Conservation (phyloP, 768 basidiomycete species). For the Hypholoma fasciculare region DNA sequence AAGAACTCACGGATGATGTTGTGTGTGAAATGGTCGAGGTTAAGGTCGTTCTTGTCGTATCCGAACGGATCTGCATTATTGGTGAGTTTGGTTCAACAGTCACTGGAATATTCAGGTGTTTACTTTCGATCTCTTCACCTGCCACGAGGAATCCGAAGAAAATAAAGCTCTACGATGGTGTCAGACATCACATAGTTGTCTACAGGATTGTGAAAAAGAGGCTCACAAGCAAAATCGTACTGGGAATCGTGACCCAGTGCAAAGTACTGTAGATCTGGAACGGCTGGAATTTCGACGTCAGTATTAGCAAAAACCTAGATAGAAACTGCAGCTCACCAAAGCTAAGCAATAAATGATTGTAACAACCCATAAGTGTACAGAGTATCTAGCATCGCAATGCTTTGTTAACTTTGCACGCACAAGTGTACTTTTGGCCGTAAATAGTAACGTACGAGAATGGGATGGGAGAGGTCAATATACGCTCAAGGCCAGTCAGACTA, state of each 20-base stretch:
- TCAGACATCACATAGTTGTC: not conserved
- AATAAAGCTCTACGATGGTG: slow-evolving; percentile 50
- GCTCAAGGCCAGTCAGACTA: slow-evolving; percentile 66
- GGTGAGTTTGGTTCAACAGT: not conserved
- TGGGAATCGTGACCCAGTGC: slow-evolving; percentile 66
- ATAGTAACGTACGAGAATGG: slow-evolving; percentile 60
- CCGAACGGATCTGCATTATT: slow-evolving; percentile 44
- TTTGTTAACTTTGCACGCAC: not conserved
- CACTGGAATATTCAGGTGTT: slow-evolving; percentile 15
- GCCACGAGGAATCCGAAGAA: slow-evolving; percentile 77
- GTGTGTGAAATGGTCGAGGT: slow-evolving; percentile 71
- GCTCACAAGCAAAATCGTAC: slow-evolving; percentile 50
- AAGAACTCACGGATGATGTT: slow-evolving; percentile 59
- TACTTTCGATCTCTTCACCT: slow-evolving; percentile 76
- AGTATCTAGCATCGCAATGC: slow-evolving; percentile 43
- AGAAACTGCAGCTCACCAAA: slow-evolving; percentile 39
- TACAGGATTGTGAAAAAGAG: not conserved
- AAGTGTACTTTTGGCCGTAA: not conserved
- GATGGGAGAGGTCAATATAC: slow-evolving; percentile 76
- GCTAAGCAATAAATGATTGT: slow-evolving; percentile 60
- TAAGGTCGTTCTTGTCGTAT: slow-evolving; percentile 76
- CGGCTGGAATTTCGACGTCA: slow-evolving; percentile 39
- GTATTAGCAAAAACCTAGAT: not conserved
- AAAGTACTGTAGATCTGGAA: slow-evolving; percentile 61
- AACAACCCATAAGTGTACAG: slow-evolving; percentile 70